phyloP scores from a whole-genome alignment of 1,139 yeast species.

The Taphrina sp. region DNA sequence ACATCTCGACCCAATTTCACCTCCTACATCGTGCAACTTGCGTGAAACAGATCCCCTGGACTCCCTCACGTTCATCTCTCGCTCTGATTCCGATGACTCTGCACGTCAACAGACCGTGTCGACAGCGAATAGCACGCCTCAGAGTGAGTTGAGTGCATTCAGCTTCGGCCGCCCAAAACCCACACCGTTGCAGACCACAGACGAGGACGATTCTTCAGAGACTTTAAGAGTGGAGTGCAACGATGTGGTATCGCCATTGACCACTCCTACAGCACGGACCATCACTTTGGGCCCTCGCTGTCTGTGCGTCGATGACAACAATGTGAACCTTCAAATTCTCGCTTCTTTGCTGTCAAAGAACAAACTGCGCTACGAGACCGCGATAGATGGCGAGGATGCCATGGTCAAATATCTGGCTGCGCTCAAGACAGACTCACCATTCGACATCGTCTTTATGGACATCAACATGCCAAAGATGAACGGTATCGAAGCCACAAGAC shows the following conservation, averaged over 20 bases:
- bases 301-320: conserved; percentile 11
- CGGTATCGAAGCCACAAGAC: conserved; percentile 1
- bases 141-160: background rate
- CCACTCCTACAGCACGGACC: background rate
- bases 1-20: conserved; percentile 15
- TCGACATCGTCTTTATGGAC: conserved; percentile 5
- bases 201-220: background rate
- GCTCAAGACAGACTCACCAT: background rate
- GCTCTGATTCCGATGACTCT: background rate
- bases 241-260: no score
- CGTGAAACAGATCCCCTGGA: conserved; percentile 5
- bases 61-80: background rate
- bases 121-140: background rate
- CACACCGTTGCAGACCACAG: background rate
- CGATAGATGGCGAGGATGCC: conserved; percentile 1
- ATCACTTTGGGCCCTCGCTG: background rate
- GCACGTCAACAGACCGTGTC: background rate
- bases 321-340: conserved; percentile 3
- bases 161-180: background rate
- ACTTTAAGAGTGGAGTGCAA: background rate
- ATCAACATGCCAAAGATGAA: conserved; percentile 4
- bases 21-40: conserved; percentile 5
- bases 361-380: background rate
- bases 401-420: background rate
- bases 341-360: background rate